Conservation (phyloP, 1,284 basidiomycete genomes). For the Flammula alnicola region DNA sequence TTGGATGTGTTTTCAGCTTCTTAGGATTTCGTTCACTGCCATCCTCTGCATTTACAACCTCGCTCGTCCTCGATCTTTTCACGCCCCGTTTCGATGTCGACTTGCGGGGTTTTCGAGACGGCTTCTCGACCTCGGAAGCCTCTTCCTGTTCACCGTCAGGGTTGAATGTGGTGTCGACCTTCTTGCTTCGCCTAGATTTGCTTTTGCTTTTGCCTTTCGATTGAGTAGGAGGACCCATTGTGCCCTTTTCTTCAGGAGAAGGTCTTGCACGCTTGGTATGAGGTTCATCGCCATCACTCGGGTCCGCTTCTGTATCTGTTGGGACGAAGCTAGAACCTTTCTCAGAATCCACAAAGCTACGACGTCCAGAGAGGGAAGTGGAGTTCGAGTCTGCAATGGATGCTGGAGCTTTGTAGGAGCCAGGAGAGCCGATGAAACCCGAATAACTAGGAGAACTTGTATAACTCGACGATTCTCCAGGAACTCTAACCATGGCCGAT, state of each 20-base stretch:
- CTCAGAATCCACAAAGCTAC: conserved; percentile 22
- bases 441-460: conserved; percentile 31
- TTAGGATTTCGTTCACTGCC: conserved; percentile 30
- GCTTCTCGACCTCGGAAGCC: conserved; percentile 27
- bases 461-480: conserved; percentile 22
- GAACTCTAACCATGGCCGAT: conserved; percentile 21
- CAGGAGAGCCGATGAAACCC: conserved; percentile 31
- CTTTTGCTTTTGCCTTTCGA: conserved; percentile 23
- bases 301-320: conserved; percentile 29
- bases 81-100: conserved; percentile 28
- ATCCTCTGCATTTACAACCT: conserved; percentile 23
- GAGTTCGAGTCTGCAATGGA: conserved; percentile 34
- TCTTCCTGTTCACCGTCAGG: conserved; percentile 35
- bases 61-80: conserved; percentile 37
- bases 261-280: conserved; percentile 24
- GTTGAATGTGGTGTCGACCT: no score
- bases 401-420: conserved; percentile 31
- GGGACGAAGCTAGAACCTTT: conserved; percentile 23
- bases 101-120: conserved; percentile 27
- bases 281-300: conserved; percentile 30
- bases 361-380: conserved; percentile 28
- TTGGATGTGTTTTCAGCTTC: conserved; percentile 30
- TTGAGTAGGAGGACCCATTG: conserved; percentile 25
- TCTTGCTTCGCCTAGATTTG: conserved; percentile 36
- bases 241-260: conserved; percentile 19